Evolutionary conservation across 2,329 filamentous ascomycete genomes (phyloP), one percentile per base, ranked within the genome.

Genomic region (Balansia obtecta): DNA sequence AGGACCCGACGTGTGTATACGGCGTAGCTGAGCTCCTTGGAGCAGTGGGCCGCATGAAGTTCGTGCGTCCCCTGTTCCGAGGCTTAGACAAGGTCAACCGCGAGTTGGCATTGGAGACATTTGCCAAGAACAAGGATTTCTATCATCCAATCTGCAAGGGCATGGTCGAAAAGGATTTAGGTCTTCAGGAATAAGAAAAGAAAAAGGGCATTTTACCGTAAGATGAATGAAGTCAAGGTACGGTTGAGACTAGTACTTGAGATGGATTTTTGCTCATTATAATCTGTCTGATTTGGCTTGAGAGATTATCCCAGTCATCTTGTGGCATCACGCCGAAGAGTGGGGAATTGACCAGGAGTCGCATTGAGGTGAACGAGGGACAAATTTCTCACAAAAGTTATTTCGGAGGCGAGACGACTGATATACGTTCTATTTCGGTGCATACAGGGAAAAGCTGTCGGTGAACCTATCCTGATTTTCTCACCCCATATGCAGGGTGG

Each of bases 41-140:
- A 33, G 75, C 76, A 48, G 89, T 96, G 22, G 93, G 93, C 12
- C 75, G 93, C 51, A 97, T 98, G 93, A 97, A 97, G 77, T 97
- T 91, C 67, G 91, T 97, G 52, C 76, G 91, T 45, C 88, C 91
- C 20, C 69, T 97, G 61, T 96, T 85, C 70, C 77, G 85, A 54
- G 77, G 80, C 46, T 70, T 98, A 57, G 83, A 85, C 61, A 81
- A 82, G 64, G 79, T 86, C 39, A 84, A 96, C 68, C 73, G 80
- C 45, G 71, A 81, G 27, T 68, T 95, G 60, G 91, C 93, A 0
- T 68, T 91, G 49, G 73, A 81, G 64, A 95, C 90, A 0, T 96
- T 95, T 68, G 79, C 86, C 69, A 85, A 85, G 76, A 85, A 95
- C 65, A 86, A 78, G 68, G 83, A 89, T 55, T 97, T 97, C 63